Evolutionary conservation across 345 rosid species (phyloP).

Genomic region (Hypericum perforatum): DNA sequence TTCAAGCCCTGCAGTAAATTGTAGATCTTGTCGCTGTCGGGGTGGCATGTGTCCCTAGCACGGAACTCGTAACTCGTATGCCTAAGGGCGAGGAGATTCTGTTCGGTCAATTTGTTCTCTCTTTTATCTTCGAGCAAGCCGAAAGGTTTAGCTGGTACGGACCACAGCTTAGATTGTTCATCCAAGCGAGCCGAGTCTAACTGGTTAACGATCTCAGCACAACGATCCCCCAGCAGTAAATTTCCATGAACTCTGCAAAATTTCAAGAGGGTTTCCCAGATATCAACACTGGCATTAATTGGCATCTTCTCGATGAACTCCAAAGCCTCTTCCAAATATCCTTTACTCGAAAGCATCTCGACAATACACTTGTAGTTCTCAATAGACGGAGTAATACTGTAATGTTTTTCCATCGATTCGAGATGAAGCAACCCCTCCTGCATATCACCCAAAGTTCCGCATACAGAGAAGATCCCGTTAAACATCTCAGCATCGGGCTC

Average conservation of each 20-base stretch:
- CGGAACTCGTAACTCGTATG: slow-evolving; percentile 42
- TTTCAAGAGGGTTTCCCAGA: slow-evolving; percentile 77
- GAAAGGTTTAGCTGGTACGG: slow-evolving; percentile 36
- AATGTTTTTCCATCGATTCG: slow-evolving; percentile 52
- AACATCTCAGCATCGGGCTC: slow-evolving; percentile 49
- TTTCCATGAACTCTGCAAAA: slow-evolving; percentile 63
- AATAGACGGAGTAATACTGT: slow-evolving; percentile 47
- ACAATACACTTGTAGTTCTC: slow-evolving; percentile 54
- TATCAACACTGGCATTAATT: slow-evolving; percentile 39
- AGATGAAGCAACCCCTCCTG: slow-evolving; percentile 71
- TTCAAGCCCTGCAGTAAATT: slow-evolving; percentile 41
- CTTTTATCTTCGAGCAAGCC: slow-evolving; percentile 38
- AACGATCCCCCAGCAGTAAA: slow-evolving; percentile 64
- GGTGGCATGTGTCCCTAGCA: slow-evolving; percentile 78
- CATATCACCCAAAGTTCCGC: slow-evolving; percentile 54
- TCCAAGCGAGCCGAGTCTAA: slow-evolving; percentile 49
- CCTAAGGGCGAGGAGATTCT: slow-evolving; percentile 33
- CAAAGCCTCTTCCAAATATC: slow-evolving; percentile 67
- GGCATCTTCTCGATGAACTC: slow-evolving; percentile 67
- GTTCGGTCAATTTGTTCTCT: slow-evolving; percentile 34
- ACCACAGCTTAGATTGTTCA: slow-evolving; percentile 57
- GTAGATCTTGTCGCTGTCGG: slow-evolving; percentile 50
- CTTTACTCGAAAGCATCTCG: slow-evolving; percentile 56
- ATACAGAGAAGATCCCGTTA: slow-evolving; percentile 48
- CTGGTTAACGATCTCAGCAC: slow-evolving; percentile 52